Base-by-base conservation (phyloP, 139 green algal genomes). In the Raphidocelis subcapitata region DNA sequence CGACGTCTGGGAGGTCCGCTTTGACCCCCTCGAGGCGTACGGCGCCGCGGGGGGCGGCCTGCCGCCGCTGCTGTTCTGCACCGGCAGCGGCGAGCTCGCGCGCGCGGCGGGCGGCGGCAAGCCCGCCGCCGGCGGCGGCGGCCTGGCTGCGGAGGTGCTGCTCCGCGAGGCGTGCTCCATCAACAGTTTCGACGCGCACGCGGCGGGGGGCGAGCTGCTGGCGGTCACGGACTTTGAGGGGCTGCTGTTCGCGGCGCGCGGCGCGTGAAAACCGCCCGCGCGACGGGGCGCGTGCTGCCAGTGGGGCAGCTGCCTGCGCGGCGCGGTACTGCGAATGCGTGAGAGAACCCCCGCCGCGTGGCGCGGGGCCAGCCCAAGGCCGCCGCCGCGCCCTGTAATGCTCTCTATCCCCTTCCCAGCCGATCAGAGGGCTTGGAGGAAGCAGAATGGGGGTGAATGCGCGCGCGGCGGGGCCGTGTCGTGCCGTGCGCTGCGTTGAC, bases 1-100 rank as follows among this genome's bases (percentile, higher is more conserved):
- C 1, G 82, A 81, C 26, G 74, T 88, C 14, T 86, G 79, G 76
- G 76, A 88, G 83, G 83, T 73, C 28, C 55, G 57, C 37, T 75
- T 69, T 52, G 74, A 69, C 55, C 59, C 47, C 5, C 61, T 35
- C 10, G 26, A 75, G 59, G 54, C 66, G 24, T 47, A 70, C 10
- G 26, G 52, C 36, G 41, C 46, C 21, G 55, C 70, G 24, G 28
- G 62, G 3, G 32, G 31, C 56, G 35, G 59, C 47, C 16, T 75
- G 23, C 79, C 80, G 0, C 47, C 73, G 3, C 65, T 88, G 46
- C 74, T 86, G 3, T 86, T 69, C 71, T 88, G 83, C 70, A 82
- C 80, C 0, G 62, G 76, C 21, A 80, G 79, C 62, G 83, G 83
- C 31, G 37, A 52, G 5, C 55, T 88, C 65, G 69, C 67, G 33